Evolutionary conservation across 768 basidiomycete genomes (phyloP).

Genomic region (Termitomyces sp.): DNA sequence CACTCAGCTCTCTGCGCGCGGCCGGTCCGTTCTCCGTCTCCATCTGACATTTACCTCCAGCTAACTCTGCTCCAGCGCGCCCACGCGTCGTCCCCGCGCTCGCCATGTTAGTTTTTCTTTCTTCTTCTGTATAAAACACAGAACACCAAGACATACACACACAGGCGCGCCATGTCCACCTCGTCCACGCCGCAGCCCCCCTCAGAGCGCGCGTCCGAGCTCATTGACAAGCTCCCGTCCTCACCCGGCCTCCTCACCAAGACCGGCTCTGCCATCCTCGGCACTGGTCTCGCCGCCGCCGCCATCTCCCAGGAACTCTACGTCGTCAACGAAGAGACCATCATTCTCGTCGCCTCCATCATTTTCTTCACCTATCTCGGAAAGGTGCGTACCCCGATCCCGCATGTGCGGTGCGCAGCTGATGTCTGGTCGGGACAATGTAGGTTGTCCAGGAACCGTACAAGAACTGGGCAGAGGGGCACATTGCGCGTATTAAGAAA

Average conservation of each 20-base stretch:
- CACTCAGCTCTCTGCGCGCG: conserved; percentile 55
- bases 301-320: conserved; percentile 98
- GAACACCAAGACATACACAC: background rate
- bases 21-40: conserved; percentile 36
- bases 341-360: conserved; percentile 78
- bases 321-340: conserved; percentile 94
- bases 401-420: background rate
- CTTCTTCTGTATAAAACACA: background rate
- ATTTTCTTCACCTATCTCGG: conserved; percentile 80
- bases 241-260: conserved; percentile 90
- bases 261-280: conserved; percentile 88
- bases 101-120: conserved; percentile 36
- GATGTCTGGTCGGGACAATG: background rate
- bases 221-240: conserved; percentile 83
- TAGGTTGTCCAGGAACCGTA: conserved; percentile 84
- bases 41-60: background rate
- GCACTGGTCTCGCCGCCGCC: conserved; percentile 81
- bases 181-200: conserved; percentile 57
- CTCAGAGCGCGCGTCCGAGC: conserved; percentile 80
- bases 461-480: conserved; percentile 84
- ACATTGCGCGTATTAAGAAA: conserved; percentile 78
- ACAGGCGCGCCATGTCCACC: conserved; percentile 61
- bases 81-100: conserved; percentile 42
- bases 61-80: conserved; percentile 33
- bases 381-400: conserved; percentile 41